Evolutionary conservation across 2,329 filamentous ascomycete genomes (phyloP).

Genomic region (Pyrenophora graminea): DNA sequence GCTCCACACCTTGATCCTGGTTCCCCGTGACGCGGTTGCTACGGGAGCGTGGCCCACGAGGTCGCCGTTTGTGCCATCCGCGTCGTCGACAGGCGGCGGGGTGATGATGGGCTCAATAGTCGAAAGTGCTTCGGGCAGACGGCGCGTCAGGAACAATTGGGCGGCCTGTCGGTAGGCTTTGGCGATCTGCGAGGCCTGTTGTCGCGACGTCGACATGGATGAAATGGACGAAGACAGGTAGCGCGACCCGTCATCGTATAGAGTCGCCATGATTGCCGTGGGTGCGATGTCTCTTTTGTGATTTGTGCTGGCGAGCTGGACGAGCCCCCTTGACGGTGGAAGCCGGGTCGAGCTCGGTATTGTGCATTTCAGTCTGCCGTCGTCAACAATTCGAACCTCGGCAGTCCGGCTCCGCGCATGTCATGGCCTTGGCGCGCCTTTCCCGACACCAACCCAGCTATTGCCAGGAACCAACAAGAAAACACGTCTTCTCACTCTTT

Average conservation of each 20-base stretch:
- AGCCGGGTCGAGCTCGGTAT: slow-evolving; percentile 8
- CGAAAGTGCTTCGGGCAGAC: slow-evolving; percentile 84
- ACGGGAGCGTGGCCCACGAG: slow-evolving; percentile 65
- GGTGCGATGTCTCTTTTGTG: not conserved
- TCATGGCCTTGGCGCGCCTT: slow-evolving; percentile 22
- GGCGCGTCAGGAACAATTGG: slow-evolving; percentile 91
- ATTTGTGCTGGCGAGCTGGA: slow-evolving; percentile 2
- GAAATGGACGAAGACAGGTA: slow-evolving; percentile 70
- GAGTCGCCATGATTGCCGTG: slow-evolving; percentile 47
- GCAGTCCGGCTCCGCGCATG: slow-evolving; percentile 11
- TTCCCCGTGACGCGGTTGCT: slow-evolving; percentile 76
- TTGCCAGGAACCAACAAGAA: not conserved
- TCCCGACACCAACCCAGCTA: slow-evolving; percentile 1
- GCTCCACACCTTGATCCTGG: slow-evolving; percentile 94
- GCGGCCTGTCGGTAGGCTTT: slow-evolving; percentile 94
- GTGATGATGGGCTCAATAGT: slow-evolving; percentile 83
- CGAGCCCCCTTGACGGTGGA: slow-evolving; percentile 17
- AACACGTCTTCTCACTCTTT: not conserved
- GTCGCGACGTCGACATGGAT: slow-evolving; percentile 69
- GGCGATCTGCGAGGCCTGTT: slow-evolving; percentile 74
- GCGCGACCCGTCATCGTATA: slow-evolving; percentile 60
- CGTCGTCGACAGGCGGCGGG: slow-evolving; percentile 49
- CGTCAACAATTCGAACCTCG: slow-evolving; percentile 26
- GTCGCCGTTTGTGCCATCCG: slow-evolving; percentile 25
- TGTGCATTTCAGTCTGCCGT: slow-evolving; percentile 20